These are phyloP conservation scores for Telopea speciosissima DNA, from an alignment of 177 flowering plant genomes.

Conservation along the genomic window DNA sequence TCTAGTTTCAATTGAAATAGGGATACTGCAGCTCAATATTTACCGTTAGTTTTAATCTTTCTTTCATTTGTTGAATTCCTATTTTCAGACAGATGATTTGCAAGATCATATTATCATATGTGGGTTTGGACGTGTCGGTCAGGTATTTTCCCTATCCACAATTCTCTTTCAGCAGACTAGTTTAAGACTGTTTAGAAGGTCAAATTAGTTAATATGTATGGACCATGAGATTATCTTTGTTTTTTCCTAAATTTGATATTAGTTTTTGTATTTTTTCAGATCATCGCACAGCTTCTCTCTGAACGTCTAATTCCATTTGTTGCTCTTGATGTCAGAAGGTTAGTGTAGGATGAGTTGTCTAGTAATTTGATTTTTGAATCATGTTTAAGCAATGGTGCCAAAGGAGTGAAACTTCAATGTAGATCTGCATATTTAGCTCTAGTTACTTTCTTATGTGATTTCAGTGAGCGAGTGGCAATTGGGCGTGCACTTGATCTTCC, in stretches of 20 bases:
- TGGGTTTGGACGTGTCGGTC: slow-evolving; percentile 99
- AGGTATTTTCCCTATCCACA: slow-evolving; percentile 39
- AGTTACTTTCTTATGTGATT: slow-evolving; percentile 11
- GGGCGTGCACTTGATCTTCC: slow-evolving; percentile 98
- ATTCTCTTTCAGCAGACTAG: neutral
- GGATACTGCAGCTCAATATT: neutral
- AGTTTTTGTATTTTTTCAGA: slow-evolving; percentile 37
- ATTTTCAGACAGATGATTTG: slow-evolving; percentile 93
- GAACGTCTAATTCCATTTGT: slow-evolving; percentile 97
- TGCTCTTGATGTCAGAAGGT: slow-evolving; percentile 99
- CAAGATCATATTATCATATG: slow-evolving; percentile 98
- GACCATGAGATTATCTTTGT: neutral
- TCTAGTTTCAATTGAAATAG: no score
- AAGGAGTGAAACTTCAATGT: no score
- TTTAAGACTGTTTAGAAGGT: neutral
- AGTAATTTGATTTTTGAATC: neutral
- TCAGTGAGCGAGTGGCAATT: slow-evolving; percentile 88
- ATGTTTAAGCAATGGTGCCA: neutral
- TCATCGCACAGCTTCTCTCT: slow-evolving; percentile 98
- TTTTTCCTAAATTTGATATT: slow-evolving; percentile 5
- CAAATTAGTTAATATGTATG: neutral
- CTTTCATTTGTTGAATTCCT: slow-evolving; percentile 14
- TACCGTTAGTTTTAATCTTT: slow-evolving; percentile 7
- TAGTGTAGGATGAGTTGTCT: slow-evolving; percentile 7
- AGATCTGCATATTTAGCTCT: neutral